These are phyloP conservation scores for Teratosphaeria pseudoeucalypti DNA, from an alignment of 2,329 filamentous ascomycete species.

Conservation along the genomic window DNA sequence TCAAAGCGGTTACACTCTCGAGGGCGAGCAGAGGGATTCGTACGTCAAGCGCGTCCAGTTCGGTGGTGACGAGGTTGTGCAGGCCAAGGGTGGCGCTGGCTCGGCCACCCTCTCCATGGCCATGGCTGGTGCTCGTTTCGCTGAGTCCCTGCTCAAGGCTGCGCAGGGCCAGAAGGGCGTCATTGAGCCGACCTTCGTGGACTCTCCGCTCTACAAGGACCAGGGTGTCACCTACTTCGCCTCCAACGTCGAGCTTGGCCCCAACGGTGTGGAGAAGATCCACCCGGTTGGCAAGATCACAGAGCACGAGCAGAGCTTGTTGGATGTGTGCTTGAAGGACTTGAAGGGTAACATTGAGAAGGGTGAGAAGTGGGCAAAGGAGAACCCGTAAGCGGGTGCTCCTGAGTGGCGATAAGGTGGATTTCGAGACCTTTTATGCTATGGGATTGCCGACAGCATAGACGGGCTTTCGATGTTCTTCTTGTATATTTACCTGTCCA, in stretches of 20 bases:
- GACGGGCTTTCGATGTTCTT: neutral
- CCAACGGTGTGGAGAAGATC: slow-evolving; percentile 92
- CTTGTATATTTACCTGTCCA: neutral
- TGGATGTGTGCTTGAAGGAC: slow-evolving; percentile 74
- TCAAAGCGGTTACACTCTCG: slow-evolving; percentile 82
- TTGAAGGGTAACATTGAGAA: slow-evolving; percentile 92
- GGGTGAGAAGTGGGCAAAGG: slow-evolving; percentile 60
- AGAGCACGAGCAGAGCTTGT: slow-evolving; percentile 75
- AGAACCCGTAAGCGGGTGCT: slow-evolving; percentile 34
- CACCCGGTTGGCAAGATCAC: slow-evolving; percentile 76
- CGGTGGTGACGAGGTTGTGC: slow-evolving; percentile 96
- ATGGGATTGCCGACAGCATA: neutral
- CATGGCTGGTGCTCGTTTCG: slow-evolving; percentile 77
- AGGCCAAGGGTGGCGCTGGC: slow-evolving; percentile 96
- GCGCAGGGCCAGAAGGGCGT: slow-evolving; percentile 89
- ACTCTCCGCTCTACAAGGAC: slow-evolving; percentile 97
- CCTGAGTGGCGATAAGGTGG: neutral
- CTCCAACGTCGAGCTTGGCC: slow-evolving; percentile 89
- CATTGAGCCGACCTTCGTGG: slow-evolving; percentile 91
- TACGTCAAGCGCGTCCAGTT: slow-evolving; percentile 96
- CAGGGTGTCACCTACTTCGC: slow-evolving; percentile 96
- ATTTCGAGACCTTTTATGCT: neutral
- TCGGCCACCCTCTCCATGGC: slow-evolving; percentile 98
- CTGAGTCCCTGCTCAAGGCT: slow-evolving; percentile 88
- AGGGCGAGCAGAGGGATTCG: slow-evolving; percentile 60